phyloP scores from a whole-genome alignment of 805 yeast genomes.

The Blastobotrys peoriensis region DNA sequence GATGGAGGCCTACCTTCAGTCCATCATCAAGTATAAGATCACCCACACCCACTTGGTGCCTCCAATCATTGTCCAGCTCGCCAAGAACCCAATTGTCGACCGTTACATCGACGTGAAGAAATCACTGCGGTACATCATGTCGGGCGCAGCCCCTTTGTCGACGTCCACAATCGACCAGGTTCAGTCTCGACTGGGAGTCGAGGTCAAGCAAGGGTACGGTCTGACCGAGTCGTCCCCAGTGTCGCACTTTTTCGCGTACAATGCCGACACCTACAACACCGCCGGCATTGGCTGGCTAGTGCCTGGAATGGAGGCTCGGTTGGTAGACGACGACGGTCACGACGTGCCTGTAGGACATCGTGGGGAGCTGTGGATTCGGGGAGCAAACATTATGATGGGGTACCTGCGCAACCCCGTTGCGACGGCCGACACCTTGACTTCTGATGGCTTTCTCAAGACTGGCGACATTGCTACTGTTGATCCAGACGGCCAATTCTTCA shows the following conservation, averaged over 20 bases:
- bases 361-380: slow-evolving; percentile 55
- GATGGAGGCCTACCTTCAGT: slow-evolving; percentile 26
- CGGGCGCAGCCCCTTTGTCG: slow-evolving; percentile 44
- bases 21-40: slow-evolving; percentile 29
- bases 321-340: slow-evolving; percentile 35
- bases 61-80: slow-evolving; percentile 40
- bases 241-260: slow-evolving; percentile 35
- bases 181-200: slow-evolving; percentile 18
- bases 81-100: slow-evolving; percentile 40
- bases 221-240: slow-evolving; percentile 58
- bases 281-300: slow-evolving; percentile 43
- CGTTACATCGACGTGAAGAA: slow-evolving; percentile 36
- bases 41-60: slow-evolving; percentile 37
- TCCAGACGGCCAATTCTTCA: slow-evolving; percentile 33
- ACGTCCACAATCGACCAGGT: slow-evolving; percentile 11
- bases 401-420: slow-evolving; percentile 47
- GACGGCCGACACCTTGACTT: slow-evolving; percentile 39
- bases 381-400: slow-evolving; percentile 48
- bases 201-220: slow-evolving; percentile 19
- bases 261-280: slow-evolving; percentile 35
- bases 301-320: slow-evolving; percentile 45
- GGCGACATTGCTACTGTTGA: slow-evolving; percentile 48
- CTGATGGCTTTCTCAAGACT: slow-evolving; percentile 52
- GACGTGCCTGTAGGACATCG: slow-evolving; percentile 43
- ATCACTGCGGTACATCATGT: slow-evolving; percentile 35